Evolutionary conservation across 805 yeast species (phyloP).

Genomic region (Torulaspora microellipsoides): DNA sequence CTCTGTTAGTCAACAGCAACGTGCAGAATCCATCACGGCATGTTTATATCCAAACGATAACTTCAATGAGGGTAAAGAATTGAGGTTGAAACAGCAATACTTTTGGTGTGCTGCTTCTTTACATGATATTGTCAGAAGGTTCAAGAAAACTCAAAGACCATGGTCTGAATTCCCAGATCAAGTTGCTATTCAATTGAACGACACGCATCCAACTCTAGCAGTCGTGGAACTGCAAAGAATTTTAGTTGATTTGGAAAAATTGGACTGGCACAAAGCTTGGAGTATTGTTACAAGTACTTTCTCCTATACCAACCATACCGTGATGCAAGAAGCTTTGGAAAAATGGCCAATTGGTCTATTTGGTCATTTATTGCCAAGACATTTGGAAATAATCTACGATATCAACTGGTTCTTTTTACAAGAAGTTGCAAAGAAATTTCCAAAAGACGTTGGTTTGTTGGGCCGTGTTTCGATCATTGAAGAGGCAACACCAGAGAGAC

Average conservation of each 20-base stretch:
- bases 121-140: slow-evolving; percentile 85
- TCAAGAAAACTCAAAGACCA: slow-evolving; percentile 68
- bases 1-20: slow-evolving; percentile 79
- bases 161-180: slow-evolving; percentile 83
- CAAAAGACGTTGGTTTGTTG: slow-evolving; percentile 60
- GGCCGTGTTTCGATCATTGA: slow-evolving; percentile 77
- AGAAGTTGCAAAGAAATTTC: slow-evolving; percentile 69
- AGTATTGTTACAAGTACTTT: slow-evolving; percentile 70
- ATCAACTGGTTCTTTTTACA: slow-evolving; percentile 77
- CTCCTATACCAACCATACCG: slow-evolving; percentile 94
- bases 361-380: slow-evolving; percentile 80
- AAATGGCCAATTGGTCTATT: slow-evolving; percentile 89
- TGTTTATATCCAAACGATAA: slow-evolving; percentile 93
- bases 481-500: slow-evolving; percentile 66
- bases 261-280: slow-evolving; percentile 86
- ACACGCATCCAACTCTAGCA: slow-evolving; percentile 92
- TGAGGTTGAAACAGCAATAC: slow-evolving; percentile 90
- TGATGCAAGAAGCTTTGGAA: slow-evolving; percentile 90
- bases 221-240: slow-evolving; percentile 85
- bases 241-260: slow-evolving; percentile 74
- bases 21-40: slow-evolving; percentile 88
- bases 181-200: slow-evolving; percentile 89
- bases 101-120: slow-evolving; percentile 96
- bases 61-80: slow-evolving; percentile 84
- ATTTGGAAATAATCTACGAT: slow-evolving; percentile 82